phyloP scores from a whole-genome alignment of 495 filamentous ascomycete species.

The Aspergillus saccharolyticus region DNA sequence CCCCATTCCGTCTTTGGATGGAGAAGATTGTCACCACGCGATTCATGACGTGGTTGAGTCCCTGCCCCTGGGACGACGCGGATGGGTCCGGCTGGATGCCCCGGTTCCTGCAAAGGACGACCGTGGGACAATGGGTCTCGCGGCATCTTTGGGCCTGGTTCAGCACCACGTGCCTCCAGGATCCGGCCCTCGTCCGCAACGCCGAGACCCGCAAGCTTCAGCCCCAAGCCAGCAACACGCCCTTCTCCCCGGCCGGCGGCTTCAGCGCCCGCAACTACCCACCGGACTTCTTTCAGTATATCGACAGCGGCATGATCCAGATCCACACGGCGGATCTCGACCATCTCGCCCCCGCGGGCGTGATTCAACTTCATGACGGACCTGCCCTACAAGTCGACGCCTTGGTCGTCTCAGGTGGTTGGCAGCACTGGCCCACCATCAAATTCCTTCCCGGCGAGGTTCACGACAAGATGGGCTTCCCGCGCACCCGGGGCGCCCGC shows the following conservation, averaged over 20 bases:
- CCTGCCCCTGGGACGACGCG: conserved; percentile 53
- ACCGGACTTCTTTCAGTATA: conserved; percentile 54
- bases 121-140: conserved; percentile 59
- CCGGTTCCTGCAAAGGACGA: conserved; percentile 59
- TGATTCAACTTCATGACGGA: conserved; percentile 53
- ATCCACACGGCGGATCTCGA: conserved; percentile 58
- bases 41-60: conserved; percentile 56
- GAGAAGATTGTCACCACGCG: conserved; percentile 60
- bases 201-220: conserved; percentile 57
- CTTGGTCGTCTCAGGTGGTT: conserved; percentile 63
- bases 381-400: conserved; percentile 50
- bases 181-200: background rate
- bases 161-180: conserved; percentile 44
- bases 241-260: conserved; percentile 54
- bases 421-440: conserved; percentile 57
- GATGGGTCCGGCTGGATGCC: conserved; percentile 46
- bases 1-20: conserved; percentile 47
- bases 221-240: conserved; percentile 45
- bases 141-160: conserved; percentile 62
- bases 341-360: conserved; percentile 34
- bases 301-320: conserved; percentile 55
- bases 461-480: conserved; percentile 34
- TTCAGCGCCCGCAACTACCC: conserved; percentile 64
- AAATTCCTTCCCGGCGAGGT: conserved; percentile 54
- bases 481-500: conserved; percentile 18